Percentiles rank a stretch among this genome's conserved stretches.
phyloP scores from a whole-genome alignment of 2,329 filamentous ascomycete species.

The Alternaria burnsii region DNA sequence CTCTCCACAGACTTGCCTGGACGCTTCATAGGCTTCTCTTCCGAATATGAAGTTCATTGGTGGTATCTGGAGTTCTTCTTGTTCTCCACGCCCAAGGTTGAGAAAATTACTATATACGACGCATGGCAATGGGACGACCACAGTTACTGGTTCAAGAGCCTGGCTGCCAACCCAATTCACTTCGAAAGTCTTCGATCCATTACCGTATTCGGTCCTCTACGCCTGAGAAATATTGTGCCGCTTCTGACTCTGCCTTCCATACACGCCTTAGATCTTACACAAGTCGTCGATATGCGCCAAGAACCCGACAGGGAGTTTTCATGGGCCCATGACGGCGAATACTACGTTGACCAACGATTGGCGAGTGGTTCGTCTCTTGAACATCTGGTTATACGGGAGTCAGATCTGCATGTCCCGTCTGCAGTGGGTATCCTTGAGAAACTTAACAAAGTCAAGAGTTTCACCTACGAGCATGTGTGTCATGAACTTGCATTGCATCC shows the following conservation, averaged over 20 bases:
- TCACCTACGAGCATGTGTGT: slow-evolving; percentile 14
- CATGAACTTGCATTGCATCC: neutral
- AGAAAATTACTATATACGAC: slow-evolving; percentile 6
- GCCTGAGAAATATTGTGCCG: slow-evolving; percentile 17
- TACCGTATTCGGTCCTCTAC: slow-evolving; percentile 15
- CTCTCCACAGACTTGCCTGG: neutral
- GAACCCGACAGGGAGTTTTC: slow-evolving; percentile 6
- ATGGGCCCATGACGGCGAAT: neutral
- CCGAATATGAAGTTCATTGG: slow-evolving; percentile 7
- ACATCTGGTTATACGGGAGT: slow-evolving; percentile 3
- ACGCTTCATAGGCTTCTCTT: slow-evolving; percentile 5
- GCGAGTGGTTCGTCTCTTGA: slow-evolving; percentile 13
- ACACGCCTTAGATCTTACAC: slow-evolving; percentile 1
- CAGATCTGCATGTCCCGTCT: neutral
- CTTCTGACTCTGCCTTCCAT: slow-evolving; percentile 17
- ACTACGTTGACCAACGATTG: neutral
- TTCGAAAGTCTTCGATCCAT: slow-evolving; percentile 13
- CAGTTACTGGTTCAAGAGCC: slow-evolving; percentile 16
- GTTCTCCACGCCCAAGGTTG: slow-evolving; percentile 14
- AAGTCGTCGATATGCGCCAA: slow-evolving; percentile 8
- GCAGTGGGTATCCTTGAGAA: neutral
- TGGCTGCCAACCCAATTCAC: slow-evolving; percentile 3
- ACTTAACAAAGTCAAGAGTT: slow-evolving; percentile 9
- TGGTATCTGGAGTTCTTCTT: slow-evolving; percentile 26
- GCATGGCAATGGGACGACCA: slow-evolving; percentile 18